phyloP scores from a whole-genome alignment of 2,329 filamentous ascomycete species.

The Neocucurbitaria cava region DNA sequence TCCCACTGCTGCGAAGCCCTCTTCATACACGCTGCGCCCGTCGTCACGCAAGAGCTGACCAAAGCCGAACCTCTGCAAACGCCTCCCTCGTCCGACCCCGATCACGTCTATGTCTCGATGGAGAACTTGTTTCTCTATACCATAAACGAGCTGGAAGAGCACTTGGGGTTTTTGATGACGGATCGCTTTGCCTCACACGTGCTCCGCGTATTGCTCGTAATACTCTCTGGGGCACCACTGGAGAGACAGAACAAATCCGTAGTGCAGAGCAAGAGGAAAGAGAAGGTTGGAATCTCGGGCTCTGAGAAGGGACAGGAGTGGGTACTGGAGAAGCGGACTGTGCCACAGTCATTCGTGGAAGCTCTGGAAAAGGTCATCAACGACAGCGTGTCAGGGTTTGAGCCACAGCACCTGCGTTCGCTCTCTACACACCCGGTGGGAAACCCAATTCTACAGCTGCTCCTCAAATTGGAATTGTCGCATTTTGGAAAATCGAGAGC shows the following conservation, averaged over 20 bases:
- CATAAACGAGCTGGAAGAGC: constrained; percentile 85
- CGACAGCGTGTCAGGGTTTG: constrained; percentile 76
- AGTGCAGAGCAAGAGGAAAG: constrained; percentile 92
- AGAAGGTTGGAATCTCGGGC: constrained; percentile 69
- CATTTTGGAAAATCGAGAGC: constrained; percentile 72
- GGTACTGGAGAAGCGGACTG: constrained; percentile 54
- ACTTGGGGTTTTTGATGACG: constrained; percentile 82
- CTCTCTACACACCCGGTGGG: constrained; percentile 88
- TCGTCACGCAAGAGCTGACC: constrained; percentile 75
- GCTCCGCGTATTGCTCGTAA: constrained; percentile 81
- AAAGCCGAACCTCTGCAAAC: constrained; percentile 54
- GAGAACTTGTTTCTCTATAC: constrained; percentile 85
- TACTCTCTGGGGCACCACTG: constrained; percentile 83
- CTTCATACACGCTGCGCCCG: constrained; percentile 81
- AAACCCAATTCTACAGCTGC: constrained; percentile 89
- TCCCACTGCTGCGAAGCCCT: constrained; percentile 97
- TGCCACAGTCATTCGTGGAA: constrained; percentile 79
- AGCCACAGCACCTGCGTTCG: constrained; percentile 79
- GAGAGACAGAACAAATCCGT: constrained; percentile 70
- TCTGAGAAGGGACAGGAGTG: constrained; percentile 57
- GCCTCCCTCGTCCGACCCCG: constrained; percentile 56
- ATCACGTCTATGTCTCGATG: constrained; percentile 68
- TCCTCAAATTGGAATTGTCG: constrained; percentile 84
- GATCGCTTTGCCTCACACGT: constrained; percentile 91
- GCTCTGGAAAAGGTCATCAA: constrained; percentile 83